Percentiles rank a stretch among this genome's conserved stretches.
These are phyloP conservation scores for Kalmusia sp. DNA, from an alignment of 2,329 filamentous ascomycete species.

Conservation along the genomic window DNA sequence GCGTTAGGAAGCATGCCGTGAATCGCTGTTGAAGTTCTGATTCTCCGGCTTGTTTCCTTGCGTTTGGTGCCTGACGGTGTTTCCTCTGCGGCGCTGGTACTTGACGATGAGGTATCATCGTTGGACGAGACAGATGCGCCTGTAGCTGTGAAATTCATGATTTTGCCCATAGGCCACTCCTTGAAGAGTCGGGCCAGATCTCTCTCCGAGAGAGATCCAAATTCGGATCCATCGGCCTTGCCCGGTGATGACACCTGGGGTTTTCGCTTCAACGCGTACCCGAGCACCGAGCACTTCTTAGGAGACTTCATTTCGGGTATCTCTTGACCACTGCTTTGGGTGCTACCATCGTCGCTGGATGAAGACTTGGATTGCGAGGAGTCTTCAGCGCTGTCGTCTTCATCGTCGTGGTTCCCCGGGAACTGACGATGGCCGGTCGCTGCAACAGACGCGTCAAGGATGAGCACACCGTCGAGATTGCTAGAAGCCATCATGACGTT, in stretches of 20 bases:
- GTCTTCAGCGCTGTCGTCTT: slow-evolving; percentile 11
- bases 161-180: slow-evolving; percentile 32
- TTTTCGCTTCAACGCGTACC: slow-evolving; percentile 20
- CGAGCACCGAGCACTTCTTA: slow-evolving; percentile 31
- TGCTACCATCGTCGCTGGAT: slow-evolving; percentile 22
- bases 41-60: slow-evolving; percentile 32
- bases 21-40: slow-evolving; percentile 49
- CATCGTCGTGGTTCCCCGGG: slow-evolving; percentile 7
- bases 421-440: slow-evolving; percentile 22
- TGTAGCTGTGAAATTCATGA: slow-evolving; percentile 29
- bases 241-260: slow-evolving; percentile 3
- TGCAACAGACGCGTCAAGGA: slow-evolving; percentile 42
- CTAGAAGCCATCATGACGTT: slow-evolving; percentile 41
- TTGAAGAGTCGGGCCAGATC: slow-evolving; percentile 30
- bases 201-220: slow-evolving; percentile 24
- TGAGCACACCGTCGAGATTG: slow-evolving; percentile 41
- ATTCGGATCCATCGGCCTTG: not conserved
- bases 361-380: slow-evolving; percentile 3
- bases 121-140: slow-evolving; percentile 28
- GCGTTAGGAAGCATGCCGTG: slow-evolving; percentile 56
- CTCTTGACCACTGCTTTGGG: not conserved
- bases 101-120: slow-evolving; percentile 22
- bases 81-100: slow-evolving; percentile 5
- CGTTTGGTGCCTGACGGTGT: not conserved
- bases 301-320: not conserved